Base-by-base conservation (phyloP, 2,329 filamentous ascomycete species). In the Aspergillus fischeri region DNA sequence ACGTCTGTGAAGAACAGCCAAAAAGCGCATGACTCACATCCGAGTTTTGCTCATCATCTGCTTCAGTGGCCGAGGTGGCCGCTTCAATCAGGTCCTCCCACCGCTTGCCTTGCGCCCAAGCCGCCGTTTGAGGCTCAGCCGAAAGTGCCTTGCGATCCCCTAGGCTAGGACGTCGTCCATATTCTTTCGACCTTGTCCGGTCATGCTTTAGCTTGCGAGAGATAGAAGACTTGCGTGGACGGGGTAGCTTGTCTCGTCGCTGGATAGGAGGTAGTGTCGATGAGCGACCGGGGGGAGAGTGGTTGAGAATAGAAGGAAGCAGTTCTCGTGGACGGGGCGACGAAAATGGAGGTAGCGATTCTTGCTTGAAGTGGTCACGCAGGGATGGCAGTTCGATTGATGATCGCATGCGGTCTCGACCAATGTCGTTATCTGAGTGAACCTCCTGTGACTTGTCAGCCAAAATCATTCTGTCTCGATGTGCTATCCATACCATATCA, bases 21-120 rank as follows among this genome's bases (percentile, higher is more conserved):
- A 17, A 17, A 38, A 38, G 32, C 17, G 14, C 32, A n/a, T 11
- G 24, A 72, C 91, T 95, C 71, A 93, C 85, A 74, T 96, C 92
- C 70, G 83, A 78, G 63, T 92, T 90, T 70, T 81, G 77, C 63
- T 94, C 92, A 72, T 96, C 91, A 70, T 94, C 83, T 67, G 88
- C 93, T 77, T 96, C 92, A 3, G 91, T 95, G 28, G 92, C 92
- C 60, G 91, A 96, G 32, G 93, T 92, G 54, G 90, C 93, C 53
- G 93, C 93, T 75, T 97, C 92, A 63, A 97, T 95, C 59, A 97
- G 81, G 74, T 97, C 93, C 75, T 96, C 91, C 94, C 93, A 97
- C 67, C 93, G 84, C 77, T 94, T 96, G 63, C 91, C 92, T 75
- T 90, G 86, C 51, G 83, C 79, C 66, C 82, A 84, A 20, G 83